A percentile compares a stretch with the other conserved stretches of the same genome.
phyloP scores from a whole-genome alignment of 768 basidiomycete genomes.

The Termitomyces sp. region DNA sequence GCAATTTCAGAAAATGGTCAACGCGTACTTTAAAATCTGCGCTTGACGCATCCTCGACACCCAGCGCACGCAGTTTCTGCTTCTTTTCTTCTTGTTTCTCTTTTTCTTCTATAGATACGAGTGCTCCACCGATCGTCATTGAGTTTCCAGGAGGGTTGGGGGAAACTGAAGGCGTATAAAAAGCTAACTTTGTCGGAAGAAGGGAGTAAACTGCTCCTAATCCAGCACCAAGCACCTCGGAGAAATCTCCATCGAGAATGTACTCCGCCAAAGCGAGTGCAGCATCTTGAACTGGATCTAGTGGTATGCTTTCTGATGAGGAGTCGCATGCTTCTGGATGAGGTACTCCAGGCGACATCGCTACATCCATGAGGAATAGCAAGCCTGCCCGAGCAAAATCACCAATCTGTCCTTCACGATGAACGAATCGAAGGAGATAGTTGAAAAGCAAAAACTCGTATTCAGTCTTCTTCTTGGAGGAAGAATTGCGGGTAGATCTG shows the following conservation, averaged over 20 bases:
- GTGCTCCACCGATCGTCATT: conserved; percentile 70
- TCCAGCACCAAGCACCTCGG: conserved; percentile 94
- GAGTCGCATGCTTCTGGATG: conserved; percentile 25
- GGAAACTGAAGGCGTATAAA: conserved; percentile 41
- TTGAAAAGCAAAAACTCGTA: conserved; percentile 96
- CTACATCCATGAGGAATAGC: conserved; percentile 92
- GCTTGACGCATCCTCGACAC: conserved; percentile 72
- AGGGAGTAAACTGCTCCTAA: conserved; percentile 90
- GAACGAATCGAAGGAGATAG: conserved; percentile 91
- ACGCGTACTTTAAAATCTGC: conserved; percentile 74
- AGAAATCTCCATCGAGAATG: conserved; percentile 95
- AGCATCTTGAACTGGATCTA: conserved; percentile 79
- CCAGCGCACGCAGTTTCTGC: conserved; percentile 51
- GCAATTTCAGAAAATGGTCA: conserved; percentile 83
- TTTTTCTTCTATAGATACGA: conserved; percentile 50
- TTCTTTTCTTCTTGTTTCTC: conserved; percentile 41
- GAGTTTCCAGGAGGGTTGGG: conserved; percentile 37
- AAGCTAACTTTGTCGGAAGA: conserved; percentile 80
- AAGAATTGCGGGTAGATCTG: conserved; percentile 39
- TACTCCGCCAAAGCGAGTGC: conserved; percentile 87
- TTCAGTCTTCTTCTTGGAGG: conserved; percentile 61
- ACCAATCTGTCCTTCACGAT: conserved; percentile 89
- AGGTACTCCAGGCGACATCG: conserved; percentile 75
- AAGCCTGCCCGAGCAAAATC: conserved; percentile 91
- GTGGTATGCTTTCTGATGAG: conserved; percentile 22